Conservation (phyloP, 2,329 filamentous ascomycete genomes). For the Trichoderma arundinaceum region DNA sequence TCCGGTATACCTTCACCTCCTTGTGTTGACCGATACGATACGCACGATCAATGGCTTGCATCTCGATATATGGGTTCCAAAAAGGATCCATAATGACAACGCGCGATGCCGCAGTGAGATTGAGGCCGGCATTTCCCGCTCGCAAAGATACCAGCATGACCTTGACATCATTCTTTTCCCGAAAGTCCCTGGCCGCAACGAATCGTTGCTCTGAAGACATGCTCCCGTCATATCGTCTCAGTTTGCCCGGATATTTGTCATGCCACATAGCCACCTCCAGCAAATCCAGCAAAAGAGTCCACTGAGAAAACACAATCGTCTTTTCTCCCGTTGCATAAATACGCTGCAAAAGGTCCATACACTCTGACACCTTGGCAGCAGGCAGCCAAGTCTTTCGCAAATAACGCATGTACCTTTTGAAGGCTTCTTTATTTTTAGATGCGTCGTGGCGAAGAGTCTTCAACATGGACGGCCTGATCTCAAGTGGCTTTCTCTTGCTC, state of each 20-base stretch:
- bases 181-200: slow-evolving; percentile 68
- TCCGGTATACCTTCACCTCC: slow-evolving; percentile 78
- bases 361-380: slow-evolving; percentile 81
- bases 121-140: slow-evolving; percentile 84
- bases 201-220: slow-evolving; percentile 76
- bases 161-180: slow-evolving; percentile 66
- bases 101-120: slow-evolving; percentile 80
- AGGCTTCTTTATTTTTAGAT: slow-evolving; percentile 66
- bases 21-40: slow-evolving; percentile 83
- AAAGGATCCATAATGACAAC: slow-evolving; percentile 93
- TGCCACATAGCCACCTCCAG: slow-evolving; percentile 76
- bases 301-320: slow-evolving; percentile 78
- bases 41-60: slow-evolving; percentile 88
- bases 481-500: slow-evolving; percentile 50
- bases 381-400: slow-evolving; percentile 72
- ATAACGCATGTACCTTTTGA: slow-evolving; percentile 71
- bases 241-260: slow-evolving; percentile 62
- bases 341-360: slow-evolving; percentile 74
- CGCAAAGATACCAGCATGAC: slow-evolving; percentile 83
- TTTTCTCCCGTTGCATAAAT: slow-evolving; percentile 68
- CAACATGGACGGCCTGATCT: slow-evolving; percentile 61
- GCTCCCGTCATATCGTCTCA: slow-evolving; percentile 77
- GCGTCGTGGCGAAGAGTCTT: slow-evolving; percentile 70
- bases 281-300: slow-evolving; percentile 75
- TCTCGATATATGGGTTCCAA: slow-evolving; percentile 93